Conservation (phyloP, 1,284 basidiomycete genomes). For the Moniliophthora roreri region DNA sequence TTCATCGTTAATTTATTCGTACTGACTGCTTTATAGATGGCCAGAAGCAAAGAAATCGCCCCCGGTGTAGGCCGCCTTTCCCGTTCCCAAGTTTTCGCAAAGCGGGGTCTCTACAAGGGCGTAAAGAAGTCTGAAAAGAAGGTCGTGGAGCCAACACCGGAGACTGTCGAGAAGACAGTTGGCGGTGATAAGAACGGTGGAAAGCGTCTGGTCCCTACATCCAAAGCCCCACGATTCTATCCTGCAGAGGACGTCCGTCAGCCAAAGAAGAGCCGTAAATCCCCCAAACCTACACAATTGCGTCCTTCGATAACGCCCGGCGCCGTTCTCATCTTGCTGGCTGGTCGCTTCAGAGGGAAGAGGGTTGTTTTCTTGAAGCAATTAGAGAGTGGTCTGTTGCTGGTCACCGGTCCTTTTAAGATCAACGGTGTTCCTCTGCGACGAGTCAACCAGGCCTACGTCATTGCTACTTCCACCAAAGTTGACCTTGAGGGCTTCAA, state of each 20-base stretch:
- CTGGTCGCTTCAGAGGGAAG: constrained; percentile 98
- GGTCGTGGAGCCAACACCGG: constrained; percentile 56
- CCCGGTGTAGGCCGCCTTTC: constrained; percentile 85
- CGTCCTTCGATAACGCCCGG: constrained; percentile 93
- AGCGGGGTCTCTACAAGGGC: constrained; percentile 80
- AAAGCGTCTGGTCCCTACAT: constrained; percentile 82
- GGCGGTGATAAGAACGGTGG: constrained; percentile 92
- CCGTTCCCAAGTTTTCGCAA: constrained; percentile 77
- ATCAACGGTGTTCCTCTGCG: constrained; percentile 98
- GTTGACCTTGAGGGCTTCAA: constrained; percentile 81
- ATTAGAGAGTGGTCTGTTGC: constrained; percentile 88
- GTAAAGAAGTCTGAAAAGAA: constrained; percentile 77
- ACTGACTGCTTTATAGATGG: constrained; percentile 85
- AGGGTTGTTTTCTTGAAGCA: constrained; percentile 99
- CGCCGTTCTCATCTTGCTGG: constrained; percentile 94
- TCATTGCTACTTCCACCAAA: constrained; percentile 98
- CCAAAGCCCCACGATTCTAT: constrained; percentile 95
- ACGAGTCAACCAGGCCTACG: constrained; percentile 99
- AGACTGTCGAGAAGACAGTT: constrained; percentile 79
- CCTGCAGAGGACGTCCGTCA: constrained; percentile 92
- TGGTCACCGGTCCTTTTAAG: constrained; percentile 98
- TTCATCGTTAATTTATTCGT: too few species aligned
- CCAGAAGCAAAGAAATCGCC: constrained; percentile 87
- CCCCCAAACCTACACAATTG: constrained; percentile 73
- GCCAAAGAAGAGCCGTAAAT: constrained; percentile 93